phyloP scores from a whole-genome alignment of 2,329 filamentous ascomycete species.

The Penicillium thymicola region DNA sequence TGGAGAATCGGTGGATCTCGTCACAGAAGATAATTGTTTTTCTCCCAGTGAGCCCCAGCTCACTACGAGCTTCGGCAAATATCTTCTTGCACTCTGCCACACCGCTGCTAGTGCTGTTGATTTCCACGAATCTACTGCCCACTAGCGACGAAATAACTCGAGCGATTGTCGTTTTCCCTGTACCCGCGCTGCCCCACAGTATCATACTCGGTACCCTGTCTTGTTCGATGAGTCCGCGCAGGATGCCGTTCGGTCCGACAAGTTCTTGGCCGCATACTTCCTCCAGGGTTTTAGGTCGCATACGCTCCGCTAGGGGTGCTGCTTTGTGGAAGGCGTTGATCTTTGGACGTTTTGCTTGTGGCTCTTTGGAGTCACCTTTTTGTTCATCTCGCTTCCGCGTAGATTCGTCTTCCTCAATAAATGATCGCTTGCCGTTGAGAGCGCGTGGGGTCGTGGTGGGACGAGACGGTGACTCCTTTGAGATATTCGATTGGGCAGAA shows the following conservation, averaged over 20 bases:
- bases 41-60: slow-evolving; percentile 74
- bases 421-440: slow-evolving; percentile 33
- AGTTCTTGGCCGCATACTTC: slow-evolving; percentile 90
- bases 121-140: slow-evolving; percentile 85
- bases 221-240: slow-evolving; percentile 80
- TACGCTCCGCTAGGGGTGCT: slow-evolving; percentile 86
- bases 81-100: slow-evolving; percentile 90
- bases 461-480: slow-evolving; percentile 27
- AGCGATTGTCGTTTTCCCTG: slow-evolving; percentile 68
- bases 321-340: slow-evolving; percentile 61
- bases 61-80: slow-evolving; percentile 78
- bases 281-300: slow-evolving; percentile 80
- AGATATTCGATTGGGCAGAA: slow-evolving; percentile 22
- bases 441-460: slow-evolving; percentile 25
- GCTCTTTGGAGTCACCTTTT: slow-evolving; percentile 33
- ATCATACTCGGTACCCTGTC: slow-evolving; percentile 92
- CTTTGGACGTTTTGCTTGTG: slow-evolving; percentile 63
- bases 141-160: slow-evolving; percentile 81
- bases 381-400: slow-evolving; percentile 21
- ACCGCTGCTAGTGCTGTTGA: slow-evolving; percentile 87
- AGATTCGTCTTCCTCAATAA: slow-evolving; percentile 24
- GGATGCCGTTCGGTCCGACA: slow-evolving; percentile 77
- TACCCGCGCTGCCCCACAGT: slow-evolving; percentile 61
- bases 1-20: slow-evolving; percentile 90
- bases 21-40: slow-evolving; percentile 98